Base-by-base conservation (phyloP, 2,329 filamentous ascomycete genomes). In the Alternaria sp. region DNA sequence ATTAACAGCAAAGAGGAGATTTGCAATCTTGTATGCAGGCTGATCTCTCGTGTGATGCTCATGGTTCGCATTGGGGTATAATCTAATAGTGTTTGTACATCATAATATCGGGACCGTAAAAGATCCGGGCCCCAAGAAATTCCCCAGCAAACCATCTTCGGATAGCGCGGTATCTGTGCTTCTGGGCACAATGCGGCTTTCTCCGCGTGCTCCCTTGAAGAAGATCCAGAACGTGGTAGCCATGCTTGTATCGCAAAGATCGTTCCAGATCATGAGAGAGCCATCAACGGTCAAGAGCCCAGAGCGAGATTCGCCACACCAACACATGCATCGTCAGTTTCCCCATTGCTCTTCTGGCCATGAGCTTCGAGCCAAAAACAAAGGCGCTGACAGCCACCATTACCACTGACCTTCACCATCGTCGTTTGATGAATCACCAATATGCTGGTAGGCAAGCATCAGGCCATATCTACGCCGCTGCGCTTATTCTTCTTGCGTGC, bases 401-500 rank as follows among this genome's bases (percentile, higher is more conserved):
- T 30, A 42, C 26, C 24, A 24, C 51, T 43, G 12, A 32, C 22
- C 38, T 56, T 28, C 41, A n/a, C 14, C 51, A 26, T 30, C 20
- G 20, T 30, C 14, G 22, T 38, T 56, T 36, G 34, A 34, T 51
- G 30, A 51, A 55, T 56, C 44, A 18, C 22, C 18, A 32, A 44
- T 34, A 24, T 28, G 28, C 46, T 41, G 26, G 26, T 20, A 20
- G n/a, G 18, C 42, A 43, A 28, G 24, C 38, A 20, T 56, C 46
- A 51, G 24, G 30, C 30, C 16, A 39, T 30, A 44, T 51, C 64
- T 36, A 68, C 59, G 48, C 68, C 68, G 32, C 66, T 66, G 46
- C 66, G 67, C 59, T 66, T 70, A 53, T 41, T 55, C 57, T 59
- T 70, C 48, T 53, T 69, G 46, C 59, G 67, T 34, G 66, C 62